Conservation (phyloP, 805 yeast species). For the Suhomyces xylopsoci region DNA sequence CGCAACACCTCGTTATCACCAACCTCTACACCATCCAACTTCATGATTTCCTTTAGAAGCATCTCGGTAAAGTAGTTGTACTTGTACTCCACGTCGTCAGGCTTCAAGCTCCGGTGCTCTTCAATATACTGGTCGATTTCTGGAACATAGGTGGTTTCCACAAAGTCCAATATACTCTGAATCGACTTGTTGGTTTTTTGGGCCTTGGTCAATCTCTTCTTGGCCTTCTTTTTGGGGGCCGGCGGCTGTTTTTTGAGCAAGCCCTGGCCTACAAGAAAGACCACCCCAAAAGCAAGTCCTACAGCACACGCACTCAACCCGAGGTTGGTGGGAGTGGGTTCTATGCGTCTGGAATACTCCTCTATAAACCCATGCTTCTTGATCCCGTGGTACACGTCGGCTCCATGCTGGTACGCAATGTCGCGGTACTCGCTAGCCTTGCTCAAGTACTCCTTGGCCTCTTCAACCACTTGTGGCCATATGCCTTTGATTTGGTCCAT, state of each 20-base stretch:
- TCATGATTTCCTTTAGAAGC: constrained; percentile 62
- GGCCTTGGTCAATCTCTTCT: constrained; percentile 38
- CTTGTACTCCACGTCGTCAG: constrained; percentile 43
- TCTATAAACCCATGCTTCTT: constrained; percentile 1
- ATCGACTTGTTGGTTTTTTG: constrained; percentile 39
- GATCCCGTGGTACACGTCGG: neutral
- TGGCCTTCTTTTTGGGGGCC: constrained; percentile 20
- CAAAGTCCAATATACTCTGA: constrained; percentile 37
- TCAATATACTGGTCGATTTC: constrained; percentile 33
- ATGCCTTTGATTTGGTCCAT: constrained; percentile 3
- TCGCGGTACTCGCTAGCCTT: neutral
- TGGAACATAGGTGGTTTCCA: constrained; percentile 40
- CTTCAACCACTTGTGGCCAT: neutral
- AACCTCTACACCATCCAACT: constrained; percentile 61
- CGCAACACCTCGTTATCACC: constrained; percentile 51
- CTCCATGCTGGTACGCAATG: neutral
- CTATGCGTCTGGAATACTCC: neutral
- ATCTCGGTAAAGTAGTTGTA: constrained; percentile 62
- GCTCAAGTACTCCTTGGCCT: constrained; percentile 1
- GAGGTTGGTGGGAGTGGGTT: neutral
- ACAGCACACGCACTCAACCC: neutral
- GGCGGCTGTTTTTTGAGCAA: neutral
- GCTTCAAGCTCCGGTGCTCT: constrained; percentile 21
- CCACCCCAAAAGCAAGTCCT: neutral
- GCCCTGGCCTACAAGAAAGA: neutral